Conservation (phyloP, 495 filamentous ascomycete genomes). For the Annulohypoxylon nitens region DNA sequence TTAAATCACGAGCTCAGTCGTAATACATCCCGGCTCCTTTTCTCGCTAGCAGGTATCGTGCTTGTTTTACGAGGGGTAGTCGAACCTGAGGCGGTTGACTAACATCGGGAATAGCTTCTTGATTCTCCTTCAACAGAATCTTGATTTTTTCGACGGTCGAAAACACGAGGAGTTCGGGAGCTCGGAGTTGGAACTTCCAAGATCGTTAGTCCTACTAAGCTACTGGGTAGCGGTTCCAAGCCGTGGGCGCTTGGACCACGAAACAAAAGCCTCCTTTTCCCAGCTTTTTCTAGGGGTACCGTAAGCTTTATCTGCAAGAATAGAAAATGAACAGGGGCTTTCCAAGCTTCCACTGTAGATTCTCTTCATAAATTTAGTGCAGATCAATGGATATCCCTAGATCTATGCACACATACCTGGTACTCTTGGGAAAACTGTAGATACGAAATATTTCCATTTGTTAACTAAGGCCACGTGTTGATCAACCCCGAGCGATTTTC, state of each 20-base stretch:
- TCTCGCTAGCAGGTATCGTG: background rate
- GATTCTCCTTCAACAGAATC: constrained; percentile 1
- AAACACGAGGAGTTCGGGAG: constrained; percentile 5
- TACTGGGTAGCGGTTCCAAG: background rate
- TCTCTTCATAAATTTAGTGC: background rate
- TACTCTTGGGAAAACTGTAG: too few relatives aligned
- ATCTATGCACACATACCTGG: too few relatives aligned
- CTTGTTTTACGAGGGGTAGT: constrained; percentile 4
- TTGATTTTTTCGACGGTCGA: constrained; percentile 3
- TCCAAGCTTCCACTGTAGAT: background rate
- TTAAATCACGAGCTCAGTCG: background rate
- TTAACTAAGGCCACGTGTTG: background rate
- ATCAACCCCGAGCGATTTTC: background rate
- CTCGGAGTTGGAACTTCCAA: constrained; percentile 1
- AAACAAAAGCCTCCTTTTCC: constrained; percentile 9
- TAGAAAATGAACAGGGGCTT: background rate
- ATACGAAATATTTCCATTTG: too few relatives aligned
- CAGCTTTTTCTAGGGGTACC: background rate
- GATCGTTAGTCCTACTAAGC: background rate
- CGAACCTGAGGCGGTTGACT: background rate
- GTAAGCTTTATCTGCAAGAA: constrained; percentile 5
- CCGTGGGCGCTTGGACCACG: constrained; percentile 8
- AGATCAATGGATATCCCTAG: background rate
- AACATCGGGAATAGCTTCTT: constrained; percentile 2
- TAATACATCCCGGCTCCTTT: background rate